Base-by-base conservation (phyloP, 495 filamentous ascomycete species). In the Hypoxylon subgilvum region DNA sequence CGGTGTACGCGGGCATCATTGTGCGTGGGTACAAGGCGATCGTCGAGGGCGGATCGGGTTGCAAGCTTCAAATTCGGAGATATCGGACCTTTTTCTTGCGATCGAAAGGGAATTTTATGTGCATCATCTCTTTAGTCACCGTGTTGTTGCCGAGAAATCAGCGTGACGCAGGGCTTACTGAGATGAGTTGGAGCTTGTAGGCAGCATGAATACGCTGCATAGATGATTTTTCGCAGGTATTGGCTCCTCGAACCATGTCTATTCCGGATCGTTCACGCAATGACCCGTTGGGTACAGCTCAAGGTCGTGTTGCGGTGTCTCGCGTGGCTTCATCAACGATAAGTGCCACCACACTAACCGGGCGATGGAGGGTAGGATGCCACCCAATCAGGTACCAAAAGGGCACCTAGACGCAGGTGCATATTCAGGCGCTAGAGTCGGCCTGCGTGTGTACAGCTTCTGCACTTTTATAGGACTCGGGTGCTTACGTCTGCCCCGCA, bases 251-350 rank as follows among this genome's bases (percentile, higher is more conserved):
- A 56, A 62, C 57, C 39, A 57, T 14, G 21, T 18, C 18, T 9
- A 1, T 12, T 56, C 27, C 39, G 18, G 22, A 17, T 36, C 12
- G 23, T 46, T 32, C 39, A 28, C 41, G 34, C 18, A 17, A 23
- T 35, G 17, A 1, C 38, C 41, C 17, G 17, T 57, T 31, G 42
- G 53, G 19, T 46, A 38, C 48, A 52, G 52, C 48, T 52, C 43
- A 8, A 46, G 21, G 47, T 41, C 4, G 53, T 31, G 48, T 16
- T 40, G 47, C 43, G 50, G 49, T 30, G 53, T 50, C 43, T 63
- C 60, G 54, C 48, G 60, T 63, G 53, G 60, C 60, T 58, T 53
- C 46, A 38, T 28, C 57, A 53, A 22, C 58, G 53, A 9, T 47
- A 49, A 49, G 60, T 63, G 60, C 53, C 53, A 63, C 53, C 53